Conservation (phyloP, 2,329 filamentous ascomycete species). For the Zymoseptoria crescenta region DNA sequence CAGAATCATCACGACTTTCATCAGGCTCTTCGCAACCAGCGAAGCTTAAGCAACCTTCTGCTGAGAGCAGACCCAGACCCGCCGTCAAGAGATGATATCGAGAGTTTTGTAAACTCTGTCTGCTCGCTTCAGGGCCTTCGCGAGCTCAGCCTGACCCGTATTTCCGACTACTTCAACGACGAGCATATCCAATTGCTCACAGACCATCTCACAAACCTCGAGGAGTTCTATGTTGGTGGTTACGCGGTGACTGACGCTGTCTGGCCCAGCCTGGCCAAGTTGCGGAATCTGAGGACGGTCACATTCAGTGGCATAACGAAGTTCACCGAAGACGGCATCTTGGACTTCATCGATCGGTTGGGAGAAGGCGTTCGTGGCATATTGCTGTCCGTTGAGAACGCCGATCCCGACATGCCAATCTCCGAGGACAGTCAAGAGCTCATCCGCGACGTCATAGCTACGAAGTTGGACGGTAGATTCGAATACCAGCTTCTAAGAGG, state of each 20-base stretch:
- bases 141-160: constrained; percentile 45
- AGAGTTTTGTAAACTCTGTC: constrained; percentile 45
- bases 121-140: constrained; percentile 45
- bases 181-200: constrained; percentile 45
- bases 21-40: constrained; percentile 44
- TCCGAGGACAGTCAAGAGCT: constrained; percentile 33
- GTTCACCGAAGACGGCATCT: constrained; percentile 48
- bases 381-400: constrained; percentile 37
- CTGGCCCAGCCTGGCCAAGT: constrained; percentile 36
- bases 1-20: constrained; percentile 48
- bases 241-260: constrained; percentile 46
- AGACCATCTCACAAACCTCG: constrained; percentile 40
- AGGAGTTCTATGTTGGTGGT: constrained; percentile 51
- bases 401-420: constrained; percentile 36
- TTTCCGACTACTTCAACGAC: constrained; percentile 45
- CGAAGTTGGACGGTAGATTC: constrained; percentile 37
- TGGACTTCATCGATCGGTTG: constrained; percentile 37
- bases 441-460: constrained; percentile 32
- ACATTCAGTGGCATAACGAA: constrained; percentile 48
- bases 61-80: constrained; percentile 43
- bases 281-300: constrained; percentile 45
- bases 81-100: constrained; percentile 38
- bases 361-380: constrained; percentile 37
- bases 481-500: constrained; percentile 31
- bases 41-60: constrained; percentile 38